These are phyloP conservation scores for Tremellales sp. DNA, from an alignment of 1,284 basidiomycete genomes.

Conservation along the genomic window DNA sequence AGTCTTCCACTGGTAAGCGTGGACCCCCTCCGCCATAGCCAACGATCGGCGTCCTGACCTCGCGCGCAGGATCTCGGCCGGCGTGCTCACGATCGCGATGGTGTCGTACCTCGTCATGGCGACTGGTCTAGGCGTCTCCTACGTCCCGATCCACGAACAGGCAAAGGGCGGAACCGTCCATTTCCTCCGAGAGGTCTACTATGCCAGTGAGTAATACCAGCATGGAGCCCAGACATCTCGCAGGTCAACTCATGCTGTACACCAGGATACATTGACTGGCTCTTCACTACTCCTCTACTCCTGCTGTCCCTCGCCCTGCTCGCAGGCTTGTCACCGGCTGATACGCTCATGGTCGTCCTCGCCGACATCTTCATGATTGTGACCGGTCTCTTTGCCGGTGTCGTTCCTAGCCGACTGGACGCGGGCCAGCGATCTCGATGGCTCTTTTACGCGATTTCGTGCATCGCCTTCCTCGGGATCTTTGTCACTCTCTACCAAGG, in stretches of 20 bases:
- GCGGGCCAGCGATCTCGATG: conserved; percentile 28
- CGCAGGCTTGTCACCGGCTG: conserved; percentile 34
- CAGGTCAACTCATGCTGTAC: neutral
- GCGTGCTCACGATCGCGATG: conserved; percentile 38
- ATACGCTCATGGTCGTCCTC: conserved; percentile 31
- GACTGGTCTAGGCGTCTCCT: conserved; percentile 32
- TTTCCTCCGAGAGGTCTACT: conserved; percentile 33
- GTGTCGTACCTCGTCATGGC: conserved; percentile 41
- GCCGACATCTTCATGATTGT: conserved; percentile 37
- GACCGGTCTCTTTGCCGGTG: conserved; percentile 29
- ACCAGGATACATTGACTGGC: conserved; percentile 36
- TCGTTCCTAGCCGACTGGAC: conserved; percentile 23
- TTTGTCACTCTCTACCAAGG: conserved; percentile 34
- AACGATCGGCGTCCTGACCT: neutral
- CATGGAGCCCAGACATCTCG: neutral
- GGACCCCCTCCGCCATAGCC: neutral
- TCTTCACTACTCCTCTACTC: conserved; percentile 38
- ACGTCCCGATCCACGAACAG: conserved; percentile 23
- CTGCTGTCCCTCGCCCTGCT: conserved; percentile 34
- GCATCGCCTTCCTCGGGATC: conserved; percentile 31
- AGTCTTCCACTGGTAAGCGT: conserved; percentile 41
- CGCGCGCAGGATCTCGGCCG: conserved; percentile 27
- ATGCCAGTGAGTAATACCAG: conserved; percentile 17
- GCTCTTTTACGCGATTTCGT: conserved; percentile 33
- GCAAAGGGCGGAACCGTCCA: conserved; percentile 9